Conservation (phyloP, 1,284 basidiomycete genomes). For the Fomes fomentarius region DNA sequence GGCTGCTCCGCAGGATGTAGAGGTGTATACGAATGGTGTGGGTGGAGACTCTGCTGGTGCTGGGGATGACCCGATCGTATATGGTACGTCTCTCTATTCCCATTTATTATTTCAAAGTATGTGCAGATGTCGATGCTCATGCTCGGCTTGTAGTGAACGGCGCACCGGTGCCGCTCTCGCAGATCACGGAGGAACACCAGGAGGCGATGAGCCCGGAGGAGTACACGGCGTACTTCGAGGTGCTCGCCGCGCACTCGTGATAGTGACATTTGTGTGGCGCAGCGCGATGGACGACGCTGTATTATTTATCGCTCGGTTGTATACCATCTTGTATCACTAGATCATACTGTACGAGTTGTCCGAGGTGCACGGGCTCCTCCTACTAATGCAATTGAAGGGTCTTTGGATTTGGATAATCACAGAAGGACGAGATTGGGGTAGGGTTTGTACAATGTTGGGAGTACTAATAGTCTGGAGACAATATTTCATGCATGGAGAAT, state of each 20-base stretch:
- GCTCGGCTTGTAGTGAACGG: constrained; percentile 60
- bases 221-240: constrained; percentile 77
- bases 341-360: background rate
- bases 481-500: no score
- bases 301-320: background rate
- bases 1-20: constrained; percentile 20
- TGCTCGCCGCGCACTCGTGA: constrained; percentile 34
- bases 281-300: background rate
- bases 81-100: constrained; percentile 50
- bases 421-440: no score
- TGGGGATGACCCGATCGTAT: constrained; percentile 60
- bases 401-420: no score
- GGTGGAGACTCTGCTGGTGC: background rate
- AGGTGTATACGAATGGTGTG: constrained; percentile 17
- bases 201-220: constrained; percentile 85
- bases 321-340: constrained; percentile 2
- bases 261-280: background rate
- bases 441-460: no score
- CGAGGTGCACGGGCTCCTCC: no score
- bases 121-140: no score
- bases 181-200: constrained; percentile 81
- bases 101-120: background rate
- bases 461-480: no score
- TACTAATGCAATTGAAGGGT: no score
- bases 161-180: constrained; percentile 65